phyloP scores from a whole-genome alignment of 176 grass and related monocot species.

The Aechmea fasciata region DNA sequence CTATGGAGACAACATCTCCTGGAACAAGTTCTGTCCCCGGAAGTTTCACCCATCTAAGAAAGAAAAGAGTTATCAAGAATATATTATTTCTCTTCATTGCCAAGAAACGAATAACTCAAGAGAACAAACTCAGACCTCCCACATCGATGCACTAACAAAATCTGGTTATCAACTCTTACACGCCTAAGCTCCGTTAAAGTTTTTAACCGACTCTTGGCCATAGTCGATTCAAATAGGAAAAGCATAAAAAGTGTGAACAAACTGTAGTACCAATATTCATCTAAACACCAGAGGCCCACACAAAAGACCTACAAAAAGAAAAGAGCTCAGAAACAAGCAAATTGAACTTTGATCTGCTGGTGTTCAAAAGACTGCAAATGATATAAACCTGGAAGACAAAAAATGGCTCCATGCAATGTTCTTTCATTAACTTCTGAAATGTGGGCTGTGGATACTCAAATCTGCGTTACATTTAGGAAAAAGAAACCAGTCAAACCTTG shows the following conservation, averaged over 20 bases:
- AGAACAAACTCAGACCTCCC: constrained; percentile 62
- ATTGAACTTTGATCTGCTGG: constrained; percentile 13
- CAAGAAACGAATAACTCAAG: constrained; percentile 18
- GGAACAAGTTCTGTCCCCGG: constrained; percentile 86
- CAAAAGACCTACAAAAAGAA: constrained; percentile 79
- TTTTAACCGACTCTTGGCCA: constrained; percentile 95
- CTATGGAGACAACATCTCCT: constrained; percentile 93
- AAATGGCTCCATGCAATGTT: constrained; percentile 91
- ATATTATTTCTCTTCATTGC: constrained; percentile 6
- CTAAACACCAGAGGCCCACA: constrained; percentile 93
- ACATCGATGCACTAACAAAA: constrained; percentile 58
- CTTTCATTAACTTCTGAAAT: constrained; percentile 98
- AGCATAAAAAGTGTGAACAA: constrained; percentile 99
- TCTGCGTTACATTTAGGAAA: constrained; percentile 37
- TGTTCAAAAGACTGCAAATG: constrained; percentile 17
- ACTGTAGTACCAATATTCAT: constrained; percentile 99
- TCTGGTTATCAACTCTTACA: constrained; percentile 98
- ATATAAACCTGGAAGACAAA: constrained; percentile 91
- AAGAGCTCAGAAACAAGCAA: constrained; percentile 17
- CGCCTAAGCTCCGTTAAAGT: constrained; percentile 94
- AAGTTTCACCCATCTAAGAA: constrained; percentile 79
- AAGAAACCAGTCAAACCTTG: background rate
- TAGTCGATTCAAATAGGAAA: constrained; percentile 97
- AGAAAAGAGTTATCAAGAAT: constrained; percentile 25
- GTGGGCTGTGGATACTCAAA: constrained; percentile 99